Conservation (phyloP, 1,139 yeast species). For the Yamadazyma taylorii region DNA sequence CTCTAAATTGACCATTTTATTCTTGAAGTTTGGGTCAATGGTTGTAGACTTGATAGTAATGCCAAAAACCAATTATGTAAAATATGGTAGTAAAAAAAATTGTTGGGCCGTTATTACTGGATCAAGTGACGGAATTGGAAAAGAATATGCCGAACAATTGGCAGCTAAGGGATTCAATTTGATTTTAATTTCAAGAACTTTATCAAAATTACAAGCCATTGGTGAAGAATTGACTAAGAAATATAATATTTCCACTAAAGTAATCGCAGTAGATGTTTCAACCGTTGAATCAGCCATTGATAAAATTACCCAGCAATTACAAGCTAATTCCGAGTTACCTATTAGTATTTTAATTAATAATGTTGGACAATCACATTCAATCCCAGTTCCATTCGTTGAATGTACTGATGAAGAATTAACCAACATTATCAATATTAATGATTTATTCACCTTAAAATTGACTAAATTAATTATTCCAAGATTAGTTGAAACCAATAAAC, state of each 20-base stretch:
- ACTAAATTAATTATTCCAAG: conserved; percentile 76
- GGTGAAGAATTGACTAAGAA: conserved; percentile 63
- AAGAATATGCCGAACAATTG: conserved; percentile 82
- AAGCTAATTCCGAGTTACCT: conserved; percentile 34
- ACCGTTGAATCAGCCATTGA: conserved; percentile 57
- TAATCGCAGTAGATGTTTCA: conserved; percentile 80
- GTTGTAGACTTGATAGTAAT: conserved; percentile 59
- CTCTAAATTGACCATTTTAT: conserved; percentile 41
- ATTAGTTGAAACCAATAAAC: conserved; percentile 53
- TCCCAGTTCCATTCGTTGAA: conserved; percentile 90
- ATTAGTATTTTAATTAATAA: conserved; percentile 83
- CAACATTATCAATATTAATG: conserved; percentile 81
- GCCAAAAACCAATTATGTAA: conserved; percentile 60
- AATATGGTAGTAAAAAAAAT: conserved; percentile 66
- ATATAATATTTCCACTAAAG: conserved; percentile 62
- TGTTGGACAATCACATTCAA: conserved; percentile 92
- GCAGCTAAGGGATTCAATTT: conserved; percentile 84
- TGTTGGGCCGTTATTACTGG: conserved; percentile 95
- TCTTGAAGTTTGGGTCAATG: conserved; percentile 42
- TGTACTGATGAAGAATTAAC: conserved; percentile 73
- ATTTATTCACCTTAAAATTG: conserved; percentile 77
- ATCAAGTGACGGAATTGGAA: conserved; percentile 97
- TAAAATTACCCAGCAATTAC: conserved; percentile 25
- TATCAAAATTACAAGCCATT: conserved; percentile 66
- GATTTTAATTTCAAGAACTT: conserved; percentile 81